A percentile compares a stretch with the other conserved stretches of the same genome.
Evolutionary conservation across 164 flowering plant species (phyloP).

Genomic region (Chimonanthus salicifolius): DNA sequence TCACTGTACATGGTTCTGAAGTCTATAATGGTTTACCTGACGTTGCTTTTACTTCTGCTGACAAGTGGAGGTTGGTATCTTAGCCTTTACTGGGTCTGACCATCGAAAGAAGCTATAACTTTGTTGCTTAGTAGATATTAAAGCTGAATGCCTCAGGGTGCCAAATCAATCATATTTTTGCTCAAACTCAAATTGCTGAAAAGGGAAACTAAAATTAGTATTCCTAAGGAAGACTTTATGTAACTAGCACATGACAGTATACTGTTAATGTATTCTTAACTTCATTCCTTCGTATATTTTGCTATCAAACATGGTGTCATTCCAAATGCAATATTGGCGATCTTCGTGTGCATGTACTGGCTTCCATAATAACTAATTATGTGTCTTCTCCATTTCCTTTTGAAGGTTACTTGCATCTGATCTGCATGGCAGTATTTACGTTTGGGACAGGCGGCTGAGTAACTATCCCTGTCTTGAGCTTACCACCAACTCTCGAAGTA

Average conservation of each 20-base stretch:
- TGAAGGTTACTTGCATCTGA: conserved; percentile 79
- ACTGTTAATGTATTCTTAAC: not conserved
- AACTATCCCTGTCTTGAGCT: conserved; percentile 69
- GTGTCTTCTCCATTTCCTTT: not conserved
- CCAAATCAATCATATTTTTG: too few relatives aligned
- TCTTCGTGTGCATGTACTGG: not conserved
- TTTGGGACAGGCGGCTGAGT: conserved; percentile 85
- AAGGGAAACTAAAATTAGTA: too few relatives aligned
- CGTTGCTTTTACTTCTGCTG: conserved; percentile 54
- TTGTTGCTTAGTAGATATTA: not conserved
- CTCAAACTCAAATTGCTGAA: too few relatives aligned
- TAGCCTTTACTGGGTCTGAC: not conserved
- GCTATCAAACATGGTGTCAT: not conserved
- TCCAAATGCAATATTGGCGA: not conserved
- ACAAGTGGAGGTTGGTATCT: conserved; percentile 58
- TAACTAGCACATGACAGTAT: not conserved
- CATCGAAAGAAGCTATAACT: conserved; percentile 5
- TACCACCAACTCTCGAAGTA: conserved; percentile 29
- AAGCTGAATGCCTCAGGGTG: too few relatives aligned
- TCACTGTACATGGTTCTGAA: conserved; percentile 41
- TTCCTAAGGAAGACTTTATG: not conserved
- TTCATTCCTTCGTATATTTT: not conserved
- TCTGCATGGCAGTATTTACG: conserved; percentile 46
- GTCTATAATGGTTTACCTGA: conserved; percentile 60
- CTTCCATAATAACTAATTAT: not conserved